Evolutionary conservation across 257 asterid genomes (phyloP).

Genomic region (Phtheirospermum japonicum): DNA sequence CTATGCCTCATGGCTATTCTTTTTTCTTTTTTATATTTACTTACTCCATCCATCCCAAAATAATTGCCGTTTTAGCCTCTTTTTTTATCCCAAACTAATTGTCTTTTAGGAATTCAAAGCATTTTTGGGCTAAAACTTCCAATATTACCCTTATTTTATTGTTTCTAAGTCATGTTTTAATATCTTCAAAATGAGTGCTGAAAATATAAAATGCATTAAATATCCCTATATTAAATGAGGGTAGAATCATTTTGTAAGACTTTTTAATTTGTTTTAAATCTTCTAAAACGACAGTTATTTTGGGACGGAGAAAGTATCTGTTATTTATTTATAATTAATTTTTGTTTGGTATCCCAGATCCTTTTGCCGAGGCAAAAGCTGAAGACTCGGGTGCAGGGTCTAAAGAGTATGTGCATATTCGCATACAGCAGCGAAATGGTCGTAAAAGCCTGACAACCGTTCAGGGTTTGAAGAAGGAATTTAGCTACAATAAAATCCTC

Average conservation of each 20-base stretch:
- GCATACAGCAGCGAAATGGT: slow-evolving; percentile 81
- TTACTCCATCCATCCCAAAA: too few relatives aligned
- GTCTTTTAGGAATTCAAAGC: too few relatives aligned
- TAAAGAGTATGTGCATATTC: slow-evolving; percentile 79
- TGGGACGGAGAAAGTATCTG: too few relatives aligned
- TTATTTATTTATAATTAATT: too few relatives aligned
- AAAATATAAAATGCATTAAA: too few relatives aligned
- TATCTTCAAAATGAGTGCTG: too few relatives aligned
- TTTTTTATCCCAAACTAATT: too few relatives aligned
- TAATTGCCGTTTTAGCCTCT: too few relatives aligned
- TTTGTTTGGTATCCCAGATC: slow-evolving; percentile 42
- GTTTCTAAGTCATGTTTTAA: too few relatives aligned
- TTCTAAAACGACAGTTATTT: neutral
- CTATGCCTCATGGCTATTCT: neutral
- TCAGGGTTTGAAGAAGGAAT: slow-evolving; percentile 79
- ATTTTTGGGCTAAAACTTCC: too few relatives aligned
- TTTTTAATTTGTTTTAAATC: too few relatives aligned
- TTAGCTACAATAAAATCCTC: slow-evolving; percentile 76
- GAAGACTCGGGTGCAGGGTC: slow-evolving; percentile 76
- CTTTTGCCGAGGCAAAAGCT: slow-evolving; percentile 83
- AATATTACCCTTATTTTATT: too few relatives aligned
- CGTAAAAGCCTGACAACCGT: slow-evolving; percentile 84
- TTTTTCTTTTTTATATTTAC: neutral
- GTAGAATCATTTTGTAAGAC: neutral
- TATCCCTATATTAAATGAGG: neutral